A percentile compares a stretch with the other conserved stretches of the same genome.
Evolutionary conservation across 2,329 filamentous ascomycete genomes (phyloP).

Genomic region (Penicillium frequentans): DNA sequence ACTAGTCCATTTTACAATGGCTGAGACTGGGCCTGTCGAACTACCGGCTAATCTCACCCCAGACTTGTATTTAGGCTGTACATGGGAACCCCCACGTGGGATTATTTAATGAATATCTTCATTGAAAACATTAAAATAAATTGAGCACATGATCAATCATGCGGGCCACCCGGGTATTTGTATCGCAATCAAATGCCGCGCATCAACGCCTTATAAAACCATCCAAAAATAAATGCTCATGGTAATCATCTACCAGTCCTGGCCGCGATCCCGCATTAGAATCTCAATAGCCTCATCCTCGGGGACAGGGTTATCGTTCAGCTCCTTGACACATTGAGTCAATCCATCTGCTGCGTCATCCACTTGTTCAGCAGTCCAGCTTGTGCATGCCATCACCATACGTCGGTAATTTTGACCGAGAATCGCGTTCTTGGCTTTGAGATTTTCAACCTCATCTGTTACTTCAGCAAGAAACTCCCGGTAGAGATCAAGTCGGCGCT

Average conservation of each 20-base stretch:
- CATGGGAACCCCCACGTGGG: not conserved
- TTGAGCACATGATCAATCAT: not conserved
- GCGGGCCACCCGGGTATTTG: conserved; percentile 24
- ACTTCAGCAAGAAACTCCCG: conserved; percentile 67
- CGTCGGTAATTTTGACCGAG: conserved; percentile 84
- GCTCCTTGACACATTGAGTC: conserved; percentile 75
- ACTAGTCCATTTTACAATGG: not conserved
- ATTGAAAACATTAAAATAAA: not conserved
- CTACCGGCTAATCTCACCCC: conserved; percentile 12
- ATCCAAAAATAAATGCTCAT: conserved; percentile 1
- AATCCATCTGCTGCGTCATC: conserved; percentile 78
- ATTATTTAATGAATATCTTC: not conserved
- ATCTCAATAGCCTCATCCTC: conserved; percentile 48
- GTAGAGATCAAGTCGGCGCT: conserved; percentile 69
- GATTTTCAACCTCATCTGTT: conserved; percentile 64
- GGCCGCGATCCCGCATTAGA: conserved; percentile 45
- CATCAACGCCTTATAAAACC: conserved; percentile 17
- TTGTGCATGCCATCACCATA: conserved; percentile 84
- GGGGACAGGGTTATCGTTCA: conserved; percentile 62
- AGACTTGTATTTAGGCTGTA: conserved; percentile 13
- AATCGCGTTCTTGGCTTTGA: conserved; percentile 79
- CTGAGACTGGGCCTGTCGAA: too few species aligned
- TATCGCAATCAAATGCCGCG: conserved; percentile 16
- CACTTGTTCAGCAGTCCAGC: conserved; percentile 73
- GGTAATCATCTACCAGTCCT: conserved; percentile 38